phyloP scores from a whole-genome alignment of 2,329 filamentous ascomycete species.

The Chlorencoelia australis region DNA sequence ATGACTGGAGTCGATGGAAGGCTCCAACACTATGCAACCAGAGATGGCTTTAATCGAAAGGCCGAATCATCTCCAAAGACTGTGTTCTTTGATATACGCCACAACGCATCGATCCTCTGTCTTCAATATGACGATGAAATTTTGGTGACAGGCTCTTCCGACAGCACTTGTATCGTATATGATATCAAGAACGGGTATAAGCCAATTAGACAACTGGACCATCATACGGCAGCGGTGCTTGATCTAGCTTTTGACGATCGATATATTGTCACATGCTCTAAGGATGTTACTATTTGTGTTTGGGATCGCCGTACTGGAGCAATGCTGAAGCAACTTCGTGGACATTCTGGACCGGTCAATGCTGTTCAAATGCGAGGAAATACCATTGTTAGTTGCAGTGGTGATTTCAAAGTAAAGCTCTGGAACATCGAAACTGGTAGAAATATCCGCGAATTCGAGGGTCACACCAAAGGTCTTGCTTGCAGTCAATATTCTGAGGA shows the following conservation, averaged over 20 bases:
- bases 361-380: constrained; percentile 92
- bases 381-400: constrained; percentile 84
- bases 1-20: constrained; percentile 42
- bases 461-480: constrained; percentile 85
- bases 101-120: constrained; percentile 88
- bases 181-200: constrained; percentile 68
- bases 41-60: constrained; percentile 27
- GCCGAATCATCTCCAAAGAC: constrained; percentile 41
- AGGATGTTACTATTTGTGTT: constrained; percentile 86
- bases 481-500: constrained; percentile 96
- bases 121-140: constrained; percentile 90
- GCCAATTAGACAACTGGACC: constrained; percentile 66
- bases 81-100: constrained; percentile 54
- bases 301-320: constrained; percentile 78
- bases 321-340: constrained; percentile 68
- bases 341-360: constrained; percentile 88
- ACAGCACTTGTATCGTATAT: constrained; percentile 86
- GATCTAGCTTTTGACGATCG: constrained; percentile 88
- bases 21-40: constrained; percentile 46
- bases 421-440: constrained; percentile 90
- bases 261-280: constrained; percentile 94
- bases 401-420: constrained; percentile 85
- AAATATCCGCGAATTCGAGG: constrained; percentile 80
- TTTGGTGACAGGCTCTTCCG: constrained; percentile 89
- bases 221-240: constrained; percentile 80